phyloP scores from a whole-genome alignment of 768 basidiomycete genomes.

The Pleurotus platypus region DNA sequence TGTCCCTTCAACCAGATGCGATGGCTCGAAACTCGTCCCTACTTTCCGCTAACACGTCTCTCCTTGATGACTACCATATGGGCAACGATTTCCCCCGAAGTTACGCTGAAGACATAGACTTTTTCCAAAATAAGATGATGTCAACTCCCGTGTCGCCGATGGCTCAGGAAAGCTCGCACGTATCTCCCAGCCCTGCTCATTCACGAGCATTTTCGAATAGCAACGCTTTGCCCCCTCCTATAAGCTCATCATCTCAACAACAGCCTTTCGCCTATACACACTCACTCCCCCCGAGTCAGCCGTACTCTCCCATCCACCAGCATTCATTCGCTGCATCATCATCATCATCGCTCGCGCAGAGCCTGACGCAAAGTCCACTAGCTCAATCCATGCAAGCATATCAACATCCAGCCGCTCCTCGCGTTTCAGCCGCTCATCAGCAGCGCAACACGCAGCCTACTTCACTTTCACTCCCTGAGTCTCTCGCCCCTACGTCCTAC shows the following conservation, averaged over 20 bases:
- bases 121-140: constrained; percentile 4
- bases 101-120: background rate
- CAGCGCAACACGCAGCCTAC: background rate
- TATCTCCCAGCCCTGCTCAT: background rate
- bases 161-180: background rate
- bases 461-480: constrained; percentile 2
- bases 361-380: background rate
- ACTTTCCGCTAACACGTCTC: background rate
- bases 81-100: constrained; percentile 15
- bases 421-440: background rate
- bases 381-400: background rate
- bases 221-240: background rate
- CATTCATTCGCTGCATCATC: background rate
- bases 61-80: background rate
- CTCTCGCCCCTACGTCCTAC: background rate
- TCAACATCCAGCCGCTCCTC: background rate
- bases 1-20: background rate
- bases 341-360: background rate
- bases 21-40: background rate
- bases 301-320: constrained; percentile 6
- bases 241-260: background rate
- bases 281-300: background rate
- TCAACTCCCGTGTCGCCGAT: constrained; percentile 3
- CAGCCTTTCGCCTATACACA: background rate
- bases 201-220: background rate